A percentile compares a stretch with the other conserved stretches of the same genome.
Conservation (phyloP, 2,329 filamentous ascomycete species). For the Nectriaceae sp. region DNA sequence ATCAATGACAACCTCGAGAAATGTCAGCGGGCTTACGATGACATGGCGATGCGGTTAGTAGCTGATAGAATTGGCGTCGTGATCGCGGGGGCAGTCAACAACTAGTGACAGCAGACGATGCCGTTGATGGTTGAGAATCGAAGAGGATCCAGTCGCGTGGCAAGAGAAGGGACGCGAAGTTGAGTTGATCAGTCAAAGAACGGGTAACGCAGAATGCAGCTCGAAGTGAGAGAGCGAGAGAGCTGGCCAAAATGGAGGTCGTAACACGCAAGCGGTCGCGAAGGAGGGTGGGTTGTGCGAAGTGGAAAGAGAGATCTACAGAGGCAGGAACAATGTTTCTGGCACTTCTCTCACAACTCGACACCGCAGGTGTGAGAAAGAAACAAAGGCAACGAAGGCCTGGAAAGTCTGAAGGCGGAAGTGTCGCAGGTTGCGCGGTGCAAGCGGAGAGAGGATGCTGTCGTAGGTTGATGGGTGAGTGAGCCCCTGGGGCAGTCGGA, state of each 20-base stretch:
- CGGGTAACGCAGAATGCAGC: conserved; percentile 4
- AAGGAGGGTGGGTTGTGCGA: background rate
- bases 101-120: conserved; percentile 5
- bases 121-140: conserved; percentile 9
- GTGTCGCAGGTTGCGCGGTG: conserved; percentile 4
- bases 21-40: conserved; percentile 18
- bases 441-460: background rate
- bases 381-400: conserved; percentile 9
- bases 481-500: background rate
- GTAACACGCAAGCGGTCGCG: background rate
- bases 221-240: conserved; percentile 14
- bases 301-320: conserved; percentile 10
- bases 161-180: conserved; percentile 4
- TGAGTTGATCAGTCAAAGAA: too few relatives aligned
- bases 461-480: background rate
- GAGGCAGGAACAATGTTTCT: conserved; percentile 19
- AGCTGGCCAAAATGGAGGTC: conserved; percentile 12
- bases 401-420: conserved; percentile 5
- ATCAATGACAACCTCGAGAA: conserved; percentile 14
- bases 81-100: background rate
- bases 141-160: conserved; percentile 4
- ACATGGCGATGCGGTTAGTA: conserved; percentile 26
- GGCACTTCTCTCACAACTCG: conserved; percentile 15
- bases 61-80: conserved; percentile 1
- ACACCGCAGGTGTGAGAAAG: conserved; percentile 30